Conservation (phyloP, 345 rosid species). For the Laguncularia racemosa region DNA sequence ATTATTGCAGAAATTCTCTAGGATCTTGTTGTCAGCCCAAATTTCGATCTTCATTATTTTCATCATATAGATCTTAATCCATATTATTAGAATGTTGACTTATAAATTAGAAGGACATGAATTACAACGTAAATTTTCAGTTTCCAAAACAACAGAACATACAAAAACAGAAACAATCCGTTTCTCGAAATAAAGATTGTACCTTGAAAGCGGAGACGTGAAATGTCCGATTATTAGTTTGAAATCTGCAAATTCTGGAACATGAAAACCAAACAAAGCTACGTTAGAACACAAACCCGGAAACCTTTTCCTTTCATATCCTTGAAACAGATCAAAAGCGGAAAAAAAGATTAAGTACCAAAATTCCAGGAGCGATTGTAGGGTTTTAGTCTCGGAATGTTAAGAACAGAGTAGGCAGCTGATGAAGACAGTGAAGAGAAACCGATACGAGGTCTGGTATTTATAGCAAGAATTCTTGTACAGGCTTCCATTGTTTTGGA, state of each 20-base stretch:
- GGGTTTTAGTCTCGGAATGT: conserved; percentile 6
- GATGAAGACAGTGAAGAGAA: conserved; percentile 17
- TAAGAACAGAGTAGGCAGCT: conserved; percentile 3
- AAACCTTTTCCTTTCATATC: not conserved
- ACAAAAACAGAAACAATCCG: not conserved
- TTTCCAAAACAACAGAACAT: not conserved
- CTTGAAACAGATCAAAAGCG: too few species aligned
- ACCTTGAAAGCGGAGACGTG: conserved; percentile 41
- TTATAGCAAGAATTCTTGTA: conserved; percentile 34
- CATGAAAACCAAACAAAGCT: conserved; percentile 18
- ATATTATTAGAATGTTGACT: too few species aligned
- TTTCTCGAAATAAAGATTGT: not conserved
- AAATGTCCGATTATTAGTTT: conserved; percentile 16
- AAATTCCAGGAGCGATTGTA: conserved; percentile 14
- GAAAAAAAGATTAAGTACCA: conserved; percentile 17
- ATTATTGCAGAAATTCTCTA: too few species aligned
- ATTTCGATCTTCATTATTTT: too few species aligned
- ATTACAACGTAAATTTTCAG: not conserved
- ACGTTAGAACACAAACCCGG: conserved; percentile 16
- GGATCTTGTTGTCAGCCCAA: too few species aligned
- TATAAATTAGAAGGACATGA: too few species aligned
- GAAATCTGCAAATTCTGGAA: conserved; percentile 36
- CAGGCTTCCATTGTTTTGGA: conserved; percentile 31
- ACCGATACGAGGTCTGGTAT: conserved; percentile 20
- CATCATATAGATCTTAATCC: too few species aligned